Evolutionary conservation across 805 yeast species (phyloP).

Genomic region (Candida nitratophila): DNA sequence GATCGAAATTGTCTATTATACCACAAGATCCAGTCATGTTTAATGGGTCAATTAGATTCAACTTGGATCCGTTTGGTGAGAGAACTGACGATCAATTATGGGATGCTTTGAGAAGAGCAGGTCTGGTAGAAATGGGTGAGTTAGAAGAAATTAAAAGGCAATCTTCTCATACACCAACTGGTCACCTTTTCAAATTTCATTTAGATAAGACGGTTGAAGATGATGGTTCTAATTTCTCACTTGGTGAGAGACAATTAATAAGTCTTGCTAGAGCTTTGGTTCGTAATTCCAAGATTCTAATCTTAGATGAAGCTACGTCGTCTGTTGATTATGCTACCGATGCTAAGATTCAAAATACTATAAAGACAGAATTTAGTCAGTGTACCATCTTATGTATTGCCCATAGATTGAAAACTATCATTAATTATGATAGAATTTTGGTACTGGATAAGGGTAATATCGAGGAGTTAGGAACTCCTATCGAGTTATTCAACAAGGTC

Average conservation of each 20-base stretch:
- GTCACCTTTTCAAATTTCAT: constrained; percentile 49
- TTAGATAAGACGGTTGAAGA: constrained; percentile 54
- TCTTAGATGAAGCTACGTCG: constrained; percentile 74
- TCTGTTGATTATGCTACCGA: constrained; percentile 73
- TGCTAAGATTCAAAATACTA: constrained; percentile 52
- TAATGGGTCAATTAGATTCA: constrained; percentile 43
- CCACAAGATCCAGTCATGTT: constrained; percentile 61
- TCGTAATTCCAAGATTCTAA: constrained; percentile 50
- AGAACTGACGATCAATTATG: constrained; percentile 42
- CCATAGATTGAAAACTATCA: constrained; percentile 59
- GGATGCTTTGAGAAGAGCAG: constrained; percentile 53
- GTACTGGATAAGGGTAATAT: constrained; percentile 54
- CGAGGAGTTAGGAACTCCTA: constrained; percentile 50
- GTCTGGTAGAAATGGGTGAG: constrained; percentile 38
- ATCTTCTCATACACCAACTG: constrained; percentile 14
- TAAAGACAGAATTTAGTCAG: constrained; percentile 46
- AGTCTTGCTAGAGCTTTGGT: constrained; percentile 69
- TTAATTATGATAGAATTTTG: constrained; percentile 50
- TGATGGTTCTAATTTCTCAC: constrained; percentile 63
- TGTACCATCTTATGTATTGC: constrained; percentile 72
- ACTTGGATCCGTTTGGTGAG: constrained; percentile 48
- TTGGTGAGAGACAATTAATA: constrained; percentile 65
- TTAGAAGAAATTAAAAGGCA: constrained; percentile 28
- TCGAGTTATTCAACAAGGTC: constrained; percentile 30
- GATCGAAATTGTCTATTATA: constrained; percentile 50